A percentile compares a stretch with the other conserved stretches of the same genome.
phyloP scores from a whole-genome alignment of 2,329 filamentous ascomycete genomes.

The Ophidiomyces ophidiicola region DNA sequence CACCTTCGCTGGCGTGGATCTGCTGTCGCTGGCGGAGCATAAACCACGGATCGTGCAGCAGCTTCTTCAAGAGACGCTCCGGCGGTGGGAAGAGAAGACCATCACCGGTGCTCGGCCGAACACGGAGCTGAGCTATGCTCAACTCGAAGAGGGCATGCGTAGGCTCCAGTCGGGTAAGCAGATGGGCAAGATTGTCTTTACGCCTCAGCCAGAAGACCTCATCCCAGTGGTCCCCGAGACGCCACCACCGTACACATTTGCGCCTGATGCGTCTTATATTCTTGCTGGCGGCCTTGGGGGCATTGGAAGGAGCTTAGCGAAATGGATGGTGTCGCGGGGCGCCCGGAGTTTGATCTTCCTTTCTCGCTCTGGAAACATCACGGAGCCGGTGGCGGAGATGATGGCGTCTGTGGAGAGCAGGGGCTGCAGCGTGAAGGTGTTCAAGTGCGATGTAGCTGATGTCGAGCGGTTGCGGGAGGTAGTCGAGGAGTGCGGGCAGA shows the following conservation, averaged over 20 bases:
- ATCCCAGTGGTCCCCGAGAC: conserved; percentile 4
- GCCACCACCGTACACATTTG: conserved; percentile 3
- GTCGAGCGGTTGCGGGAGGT: conserved; percentile 9
- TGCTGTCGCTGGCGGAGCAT: conserved; percentile 8
- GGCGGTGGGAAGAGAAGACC: conserved; percentile 3
- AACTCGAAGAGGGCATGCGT: conserved; percentile 12
- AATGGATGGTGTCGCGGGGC: conserved; percentile 19
- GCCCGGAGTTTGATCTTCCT: conserved; percentile 23
- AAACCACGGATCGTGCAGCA: conserved; percentile 6
- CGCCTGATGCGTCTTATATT: conserved; percentile 16
- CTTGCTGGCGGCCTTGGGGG: conserved; percentile 18
- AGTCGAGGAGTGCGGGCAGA: conserved; percentile 13
- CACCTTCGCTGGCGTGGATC: conserved; percentile 10
- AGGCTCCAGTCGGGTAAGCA: conserved; percentile 13
- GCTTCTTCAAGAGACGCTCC: neutral
- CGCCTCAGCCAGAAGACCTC: neutral
- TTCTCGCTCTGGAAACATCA: conserved; percentile 19
- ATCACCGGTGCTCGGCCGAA: conserved; percentile 8
- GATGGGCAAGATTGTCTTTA: conserved; percentile 12
- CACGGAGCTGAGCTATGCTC: conserved; percentile 5
- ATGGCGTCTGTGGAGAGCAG: conserved; percentile 15
- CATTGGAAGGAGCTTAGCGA: conserved; percentile 18
- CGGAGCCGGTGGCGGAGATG: conserved; percentile 15
- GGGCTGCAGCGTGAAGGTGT: conserved; percentile 15
- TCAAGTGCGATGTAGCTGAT: conserved; percentile 20